These are phyloP conservation scores for Hygrophila difformis DNA, from an alignment of 257 asterid genomes.

Conservation along the genomic window DNA sequence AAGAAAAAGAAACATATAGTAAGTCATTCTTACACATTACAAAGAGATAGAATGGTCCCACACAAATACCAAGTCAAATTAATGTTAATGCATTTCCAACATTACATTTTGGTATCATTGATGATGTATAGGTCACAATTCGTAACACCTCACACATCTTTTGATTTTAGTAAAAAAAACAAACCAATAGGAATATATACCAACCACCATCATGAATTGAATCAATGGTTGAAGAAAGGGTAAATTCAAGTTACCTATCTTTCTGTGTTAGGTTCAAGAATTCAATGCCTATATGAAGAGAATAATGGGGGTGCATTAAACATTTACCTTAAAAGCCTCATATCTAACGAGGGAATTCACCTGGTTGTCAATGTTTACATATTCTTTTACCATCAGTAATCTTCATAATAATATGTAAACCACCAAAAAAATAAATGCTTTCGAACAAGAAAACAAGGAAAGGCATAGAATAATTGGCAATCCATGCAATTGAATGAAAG, in stretches of 20 bases:
- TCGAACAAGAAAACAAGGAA: too few relatives aligned
- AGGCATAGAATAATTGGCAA: too few relatives aligned
- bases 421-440: too few relatives aligned
- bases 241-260: background rate
- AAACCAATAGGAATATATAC: background rate
- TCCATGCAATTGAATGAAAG: too few relatives aligned
- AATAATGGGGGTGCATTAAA: background rate
- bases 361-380: too few relatives aligned
- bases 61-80: background rate
- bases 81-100: slow-evolving; percentile 1
- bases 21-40: too few relatives aligned
- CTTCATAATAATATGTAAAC: too few relatives aligned
- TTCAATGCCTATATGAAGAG: slow-evolving; percentile 19
- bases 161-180: too few relatives aligned
- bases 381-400: too few relatives aligned
- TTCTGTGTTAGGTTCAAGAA: slow-evolving; percentile 13
- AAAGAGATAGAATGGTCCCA: too few relatives aligned
- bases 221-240: background rate
- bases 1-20: too few relatives aligned
- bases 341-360: background rate
- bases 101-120: background rate
- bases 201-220: background rate
- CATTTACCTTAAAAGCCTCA: slow-evolving; percentile 8
- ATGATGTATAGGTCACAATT: background rate
- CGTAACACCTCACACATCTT: too few relatives aligned